Evolutionary conservation across 192 early-diverging fungal genomes (phyloP).

Genomic region (Blastocladiella britannica): DNA sequence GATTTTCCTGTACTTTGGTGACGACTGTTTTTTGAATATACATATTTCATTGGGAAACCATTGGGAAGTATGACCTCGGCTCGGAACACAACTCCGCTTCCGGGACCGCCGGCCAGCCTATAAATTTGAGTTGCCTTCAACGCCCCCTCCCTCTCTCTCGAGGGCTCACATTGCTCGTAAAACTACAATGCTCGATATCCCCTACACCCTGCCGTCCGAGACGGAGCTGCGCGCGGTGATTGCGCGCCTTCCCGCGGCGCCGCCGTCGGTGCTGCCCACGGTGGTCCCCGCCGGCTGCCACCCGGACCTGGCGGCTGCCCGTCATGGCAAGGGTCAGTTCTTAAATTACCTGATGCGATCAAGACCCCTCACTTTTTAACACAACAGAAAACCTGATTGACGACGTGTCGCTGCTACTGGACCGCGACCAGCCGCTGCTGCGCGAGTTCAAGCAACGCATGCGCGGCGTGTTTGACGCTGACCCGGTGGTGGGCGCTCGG

Average conservation of each 20-base stretch:
- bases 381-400: background rate
- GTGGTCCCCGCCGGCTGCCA: background rate
- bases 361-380: too few relatives aligned
- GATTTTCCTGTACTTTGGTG: background rate
- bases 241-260: background rate
- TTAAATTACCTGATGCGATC: too few relatives aligned
- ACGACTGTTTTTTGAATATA: too few relatives aligned
- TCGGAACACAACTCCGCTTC: too few relatives aligned
- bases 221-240: background rate
- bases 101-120: too few relatives aligned
- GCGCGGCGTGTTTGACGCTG: background rate
- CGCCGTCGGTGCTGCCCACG: background rate
- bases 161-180: too few relatives aligned
- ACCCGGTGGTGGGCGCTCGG: background rate
- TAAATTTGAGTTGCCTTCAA: too few relatives aligned
- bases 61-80: too few relatives aligned
- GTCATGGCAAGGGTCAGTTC: background rate
- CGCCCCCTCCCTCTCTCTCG: too few relatives aligned
- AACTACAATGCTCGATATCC: background rate
- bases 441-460: background rate
- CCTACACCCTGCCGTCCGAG: background rate
- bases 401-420: background rate
- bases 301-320: background rate
- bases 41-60: too few relatives aligned
- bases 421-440: background rate